Evolutionary conservation across 2,329 filamentous ascomycete genomes (phyloP), one percentile per base, ranked within the genome.

Genomic region (Emergomyces pasteurianus): DNA sequence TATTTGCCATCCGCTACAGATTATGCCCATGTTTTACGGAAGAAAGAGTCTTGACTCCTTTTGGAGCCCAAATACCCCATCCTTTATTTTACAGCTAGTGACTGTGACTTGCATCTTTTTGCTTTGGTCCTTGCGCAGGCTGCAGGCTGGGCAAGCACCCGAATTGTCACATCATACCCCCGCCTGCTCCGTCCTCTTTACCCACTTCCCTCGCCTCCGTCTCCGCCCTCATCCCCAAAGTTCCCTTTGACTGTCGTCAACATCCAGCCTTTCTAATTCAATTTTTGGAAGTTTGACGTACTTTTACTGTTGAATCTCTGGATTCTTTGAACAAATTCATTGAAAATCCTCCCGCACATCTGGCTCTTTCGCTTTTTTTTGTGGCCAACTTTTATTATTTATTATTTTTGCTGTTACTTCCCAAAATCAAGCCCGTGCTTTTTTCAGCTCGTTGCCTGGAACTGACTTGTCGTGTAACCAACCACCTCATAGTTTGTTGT

Each of bases 401-500:
- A 43, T 47, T 47, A 23, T 40, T 38, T 21, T 50, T 9, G 34
- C 28, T 8, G 52, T 40, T 40, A 34, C 2, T 21, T 8, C 49
- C 28, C 3, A 14, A 18, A 34, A 31, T 3, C 28, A 9, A 31
- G 9, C 16, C 2, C 16, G 26, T 16, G 16, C 28, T 31, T 2
- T 10, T 42, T 28, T 56, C 38, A 42, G 10, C 36, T 56, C 38
- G 54, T 28, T 56, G 21, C 36, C 54, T 56, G 54, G 21, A n/a
- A 34, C 54, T 57, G 54, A 57, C 54, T 38, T 56, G 38, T 42
- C 14, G 53, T 57, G 38, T 43, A 46, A 57, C 60, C 46, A 49
- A 52, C 55, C 65, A 16, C 54, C 58, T 63, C 43, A 58, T 63
- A 96, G 92, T 99, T 96, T 75, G 89, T 99, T 69, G 92, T 96